Conservation (phyloP, 1,284 basidiomycete genomes). For the Cutaneotrichosporon cutaneum region DNA sequence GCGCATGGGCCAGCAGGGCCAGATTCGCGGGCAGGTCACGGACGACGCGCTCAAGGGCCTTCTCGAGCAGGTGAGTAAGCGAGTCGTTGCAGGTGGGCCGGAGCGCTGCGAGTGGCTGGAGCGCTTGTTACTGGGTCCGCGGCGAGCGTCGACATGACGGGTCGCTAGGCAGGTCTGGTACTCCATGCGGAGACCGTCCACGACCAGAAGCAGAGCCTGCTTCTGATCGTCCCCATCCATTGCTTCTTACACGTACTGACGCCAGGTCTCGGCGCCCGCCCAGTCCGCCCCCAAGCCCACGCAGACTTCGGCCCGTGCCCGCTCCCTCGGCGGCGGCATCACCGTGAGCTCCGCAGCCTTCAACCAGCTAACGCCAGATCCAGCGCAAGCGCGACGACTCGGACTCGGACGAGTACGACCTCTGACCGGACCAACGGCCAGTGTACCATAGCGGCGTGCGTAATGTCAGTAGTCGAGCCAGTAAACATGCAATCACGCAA, state of each 20-base stretch:
- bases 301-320: conserved; percentile 37
- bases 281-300: conserved; percentile 33
- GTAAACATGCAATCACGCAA: not conserved
- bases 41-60: conserved; percentile 88
- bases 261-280: conserved; percentile 44
- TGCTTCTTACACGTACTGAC: no score
- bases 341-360: conserved; percentile 36
- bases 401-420: conserved; percentile 53
- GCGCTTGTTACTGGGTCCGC: no score
- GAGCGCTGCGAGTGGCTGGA: not conserved
- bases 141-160: no score
- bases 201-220: no score
- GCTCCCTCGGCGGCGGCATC: conserved; percentile 48
- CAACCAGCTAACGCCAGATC: conserved; percentile 37
- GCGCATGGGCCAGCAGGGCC: conserved; percentile 90
- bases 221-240: conserved; percentile 5
- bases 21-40: conserved; percentile 77
- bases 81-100: not conserved
- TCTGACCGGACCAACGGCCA: conserved; percentile 25
- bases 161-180: no score
- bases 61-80: conserved; percentile 74
- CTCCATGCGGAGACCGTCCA: no score
- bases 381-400: conserved; percentile 53
- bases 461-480: not conserved
- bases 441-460: conserved; percentile 13